phyloP scores from a whole-genome alignment of 176 grass and related monocot genomes.

The Aegilops bicornis region DNA sequence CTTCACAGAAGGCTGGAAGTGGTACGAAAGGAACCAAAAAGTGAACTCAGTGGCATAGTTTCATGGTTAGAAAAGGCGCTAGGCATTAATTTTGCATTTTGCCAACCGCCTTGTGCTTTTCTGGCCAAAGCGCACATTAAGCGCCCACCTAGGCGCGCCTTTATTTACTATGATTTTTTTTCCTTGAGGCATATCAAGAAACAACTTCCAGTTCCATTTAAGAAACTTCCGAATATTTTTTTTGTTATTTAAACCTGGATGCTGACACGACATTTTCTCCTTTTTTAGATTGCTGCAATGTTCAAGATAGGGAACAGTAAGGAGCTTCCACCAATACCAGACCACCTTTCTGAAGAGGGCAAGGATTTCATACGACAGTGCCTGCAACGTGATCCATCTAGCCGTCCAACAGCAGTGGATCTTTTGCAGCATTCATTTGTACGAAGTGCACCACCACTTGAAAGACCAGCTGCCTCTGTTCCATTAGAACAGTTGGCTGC shows the following conservation, averaged over 20 bases:
- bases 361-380: constrained; percentile 84
- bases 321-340: constrained; percentile 90
- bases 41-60: background rate
- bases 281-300: constrained; percentile 87
- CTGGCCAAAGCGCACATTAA: no score
- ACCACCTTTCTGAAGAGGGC: constrained; percentile 86
- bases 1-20: background rate
- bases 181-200: background rate
- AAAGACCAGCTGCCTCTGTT: constrained; percentile 53
- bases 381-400: constrained; percentile 78
- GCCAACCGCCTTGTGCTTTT: no score
- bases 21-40: background rate
- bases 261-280: constrained; percentile 4
- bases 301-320: constrained; percentile 99
- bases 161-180: background rate
- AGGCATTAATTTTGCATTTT: no score
- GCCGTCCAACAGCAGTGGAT: constrained; percentile 72
- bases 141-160: no score
- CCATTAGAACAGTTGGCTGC: constrained; percentile 51
- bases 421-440: constrained; percentile 94
- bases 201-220: background rate
- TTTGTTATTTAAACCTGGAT: constrained; percentile 1
- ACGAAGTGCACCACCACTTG: constrained; percentile 65
- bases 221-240: background rate
- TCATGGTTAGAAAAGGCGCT: no score